Evolutionary conservation across 192 early-diverging fungal species (phyloP), one percentile per base, ranked within the genome.

Genomic region (Coemansia sp.): DNA sequence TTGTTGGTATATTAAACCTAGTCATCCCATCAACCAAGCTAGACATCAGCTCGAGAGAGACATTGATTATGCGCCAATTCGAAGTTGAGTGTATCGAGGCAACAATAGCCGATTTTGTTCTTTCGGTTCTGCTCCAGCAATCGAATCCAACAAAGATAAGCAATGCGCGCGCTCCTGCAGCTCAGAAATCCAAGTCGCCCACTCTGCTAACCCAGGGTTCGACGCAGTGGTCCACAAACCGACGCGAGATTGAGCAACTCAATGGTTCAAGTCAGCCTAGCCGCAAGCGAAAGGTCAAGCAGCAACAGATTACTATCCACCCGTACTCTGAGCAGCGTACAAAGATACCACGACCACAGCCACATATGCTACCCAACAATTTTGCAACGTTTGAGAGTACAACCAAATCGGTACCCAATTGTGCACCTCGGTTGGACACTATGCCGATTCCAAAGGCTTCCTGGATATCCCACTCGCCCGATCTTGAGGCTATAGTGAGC

Each of bases 1-100:
- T 74, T 45, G 19, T 75, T 11, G 78, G 78, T 3, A 56, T 56
- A 2, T 34, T 75, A n/a, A 75, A 74, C 31, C 13, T 79, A 5
- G 41, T 5, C 3, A 40, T 70, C 17, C 72, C 77, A 4, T 27
- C 1, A 6, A 27, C 59, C 50, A 74, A 53, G 48, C 68, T 79
- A 8, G 72, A 79, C 31, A 16, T 39, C 14, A 79, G 72, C 64
- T 71, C 62, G 29, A 45, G 68, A 8, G 21, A 24, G 1, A 68
- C 72, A 17, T 66, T 53, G 64, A 21, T 79, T 17, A 27, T 45
- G 3, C 44, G 36, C 29, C 45, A 29, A 62, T 73, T 66, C 48
- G 63, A 67, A 3, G 64, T 21, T 3, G 68, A 74, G 16, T 54
- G 61, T 11, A 67, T 79, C 50, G 67, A 60, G 27, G 42, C 45